Base-by-base conservation (phyloP, 768 basidiomycete species). In the Punctularia strigosozonata region DNA sequence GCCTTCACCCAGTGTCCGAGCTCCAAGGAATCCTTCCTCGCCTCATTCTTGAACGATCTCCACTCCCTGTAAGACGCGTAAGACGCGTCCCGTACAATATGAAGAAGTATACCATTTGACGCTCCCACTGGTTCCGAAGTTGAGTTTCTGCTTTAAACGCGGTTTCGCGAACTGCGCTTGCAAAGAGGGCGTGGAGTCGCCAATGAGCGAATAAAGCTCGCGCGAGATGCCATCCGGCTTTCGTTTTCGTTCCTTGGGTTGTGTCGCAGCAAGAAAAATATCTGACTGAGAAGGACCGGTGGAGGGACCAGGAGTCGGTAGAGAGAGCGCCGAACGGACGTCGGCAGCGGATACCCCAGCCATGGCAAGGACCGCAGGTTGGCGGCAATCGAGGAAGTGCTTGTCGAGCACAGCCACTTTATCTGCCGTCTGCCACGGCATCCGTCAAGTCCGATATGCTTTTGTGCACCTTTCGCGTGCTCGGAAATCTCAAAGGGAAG, bases 121-220 rank as follows among this genome's bases (percentile, higher is more conserved):
- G 40, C 70, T 75, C 3, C 67, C 65, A 4, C 68, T 66, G 7
- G 70, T 68, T 31, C 77, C 77, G 18, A 85, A 63, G 45, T 77
- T 82, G 3, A 88, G 87, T 46, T 87, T 83, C 58, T 89, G 83
- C 54, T 91, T 91, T 41, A 92, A 71, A 39, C 79, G 76, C 25
- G 87, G 85, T 54, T 87, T 85, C 20, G 80, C 69, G 42, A 80
- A 70, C 48, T 85, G 80, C 24, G 84, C 73, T 0, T 79, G 81
- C 36, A 98, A 70, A 2, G 83, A 78, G 0, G 94, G 91, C 8
- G 84, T 83, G 35, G 87, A 84, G 43, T 88, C 79, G n/a, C 94
- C 94, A 47, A 99, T 97, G 43, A 99, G 75, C 1, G 85, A 80
- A 61, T 85, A 97, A 2, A 99, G 70, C 58, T 97, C 92, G 48